These are phyloP conservation scores for Achlya hypogyna DNA, from an alignment of 352 stramenopile genomes.

Conservation along the genomic window DNA sequence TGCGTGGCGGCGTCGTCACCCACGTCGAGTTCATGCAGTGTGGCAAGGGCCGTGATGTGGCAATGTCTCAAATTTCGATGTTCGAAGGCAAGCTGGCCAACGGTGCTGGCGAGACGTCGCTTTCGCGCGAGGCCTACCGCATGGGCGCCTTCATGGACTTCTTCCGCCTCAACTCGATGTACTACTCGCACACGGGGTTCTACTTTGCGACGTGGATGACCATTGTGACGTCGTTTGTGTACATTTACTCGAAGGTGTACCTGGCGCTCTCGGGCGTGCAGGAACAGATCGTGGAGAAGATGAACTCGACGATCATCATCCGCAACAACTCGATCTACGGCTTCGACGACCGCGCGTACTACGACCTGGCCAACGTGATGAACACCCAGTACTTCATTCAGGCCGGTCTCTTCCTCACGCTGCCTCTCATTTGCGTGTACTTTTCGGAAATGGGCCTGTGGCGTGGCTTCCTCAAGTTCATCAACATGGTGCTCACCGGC, in stretches of 20 bases:
- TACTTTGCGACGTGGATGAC: constrained; percentile 84
- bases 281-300: constrained; percentile 56
- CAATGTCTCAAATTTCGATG: constrained; percentile 97
- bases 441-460: constrained; percentile 69
- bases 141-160: constrained; percentile 84
- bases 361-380: constrained; percentile 51
- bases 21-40: constrained; percentile 82
- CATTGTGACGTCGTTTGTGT: constrained; percentile 80
- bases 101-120: constrained; percentile 64
- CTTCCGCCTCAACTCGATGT: constrained; percentile 81
- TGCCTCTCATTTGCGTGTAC: constrained; percentile 69
- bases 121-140: constrained; percentile 67
- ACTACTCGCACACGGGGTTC: constrained; percentile 81
- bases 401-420: constrained; percentile 63
- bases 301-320: constrained; percentile 65
- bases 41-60: constrained; percentile 97
- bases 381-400: constrained; percentile 85
- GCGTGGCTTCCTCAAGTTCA: constrained; percentile 54
- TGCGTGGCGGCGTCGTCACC: constrained; percentile 60
- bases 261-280: constrained; percentile 64
- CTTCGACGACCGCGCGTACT: constrained; percentile 55
- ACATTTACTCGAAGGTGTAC: constrained; percentile 83
- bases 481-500: constrained; percentile 69
- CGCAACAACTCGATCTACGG: constrained; percentile 37
- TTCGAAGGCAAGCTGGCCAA: constrained; percentile 82